Evolutionary conservation across 768 basidiomycete species (phyloP).

Genomic region (Hygrophoropsis aurantiaca): DNA sequence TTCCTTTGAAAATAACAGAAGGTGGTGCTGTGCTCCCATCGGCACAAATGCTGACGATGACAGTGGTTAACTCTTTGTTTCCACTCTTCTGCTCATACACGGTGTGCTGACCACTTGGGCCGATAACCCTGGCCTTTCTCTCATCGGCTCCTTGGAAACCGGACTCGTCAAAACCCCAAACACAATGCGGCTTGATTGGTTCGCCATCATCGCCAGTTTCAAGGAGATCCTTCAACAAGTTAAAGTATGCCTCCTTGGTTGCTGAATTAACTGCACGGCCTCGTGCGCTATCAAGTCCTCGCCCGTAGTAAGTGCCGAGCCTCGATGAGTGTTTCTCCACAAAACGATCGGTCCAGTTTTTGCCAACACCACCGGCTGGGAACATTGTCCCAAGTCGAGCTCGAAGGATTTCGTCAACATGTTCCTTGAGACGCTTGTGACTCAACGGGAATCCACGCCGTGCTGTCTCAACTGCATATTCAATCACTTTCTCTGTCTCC

Average conservation of each 20-base stretch:
- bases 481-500: constrained; percentile 29
- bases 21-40: constrained; percentile 17
- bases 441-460: constrained; percentile 28
- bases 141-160: constrained; percentile 9
- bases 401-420: constrained; percentile 24
- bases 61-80: constrained; percentile 17
- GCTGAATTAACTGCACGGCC: constrained; percentile 5
- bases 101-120: neutral
- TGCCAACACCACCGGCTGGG: constrained; percentile 32
- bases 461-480: constrained; percentile 19
- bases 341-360: constrained; percentile 34
- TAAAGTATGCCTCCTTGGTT: constrained; percentile 4
- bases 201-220: too few species aligned
- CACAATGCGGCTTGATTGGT: neutral
- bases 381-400: constrained; percentile 30
- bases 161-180: constrained; percentile 13
- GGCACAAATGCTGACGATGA: constrained; percentile 22
- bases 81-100: constrained; percentile 12
- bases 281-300: constrained; percentile 1
- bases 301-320: too few species aligned
- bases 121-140: constrained; percentile 3
- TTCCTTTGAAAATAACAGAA: constrained; percentile 29
- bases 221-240: too few species aligned
- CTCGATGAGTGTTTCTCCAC: constrained; percentile 25
- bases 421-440: constrained; percentile 18